Percentiles rank a stretch among this genome's conserved stretches.
These are phyloP conservation scores for Calamus simplicifolius DNA, from an alignment of 176 grass and related monocot genomes.

Conservation along the genomic window DNA sequence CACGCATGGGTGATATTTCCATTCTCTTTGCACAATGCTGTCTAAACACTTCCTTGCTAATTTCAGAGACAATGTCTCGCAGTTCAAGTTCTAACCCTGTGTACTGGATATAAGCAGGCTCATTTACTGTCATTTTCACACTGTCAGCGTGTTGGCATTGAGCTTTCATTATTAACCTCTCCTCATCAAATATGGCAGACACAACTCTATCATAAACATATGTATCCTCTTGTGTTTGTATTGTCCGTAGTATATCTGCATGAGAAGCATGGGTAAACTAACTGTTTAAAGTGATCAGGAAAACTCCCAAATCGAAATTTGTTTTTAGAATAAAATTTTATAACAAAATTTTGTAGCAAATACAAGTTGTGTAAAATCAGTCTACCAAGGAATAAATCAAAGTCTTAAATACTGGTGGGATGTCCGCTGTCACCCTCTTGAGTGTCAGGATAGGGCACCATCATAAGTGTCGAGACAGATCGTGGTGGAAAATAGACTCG, in stretches of 20 bases:
- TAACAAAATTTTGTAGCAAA: no score
- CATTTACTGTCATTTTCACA: constrained; percentile 39
- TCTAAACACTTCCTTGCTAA: constrained; percentile 94
- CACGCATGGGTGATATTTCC: constrained; percentile 61
- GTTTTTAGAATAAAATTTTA: no score
- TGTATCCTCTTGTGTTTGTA: constrained; percentile 81
- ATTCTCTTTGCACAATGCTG: constrained; percentile 89
- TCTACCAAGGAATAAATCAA: no score
- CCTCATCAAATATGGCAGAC: constrained; percentile 85
- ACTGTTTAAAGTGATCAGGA: not conserved
- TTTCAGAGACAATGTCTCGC: constrained; percentile 62
- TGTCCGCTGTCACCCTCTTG: no score
- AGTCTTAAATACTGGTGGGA: no score
- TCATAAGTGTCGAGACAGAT: no score
- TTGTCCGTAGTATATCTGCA: constrained; percentile 91
- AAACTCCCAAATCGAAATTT: constrained; percentile 6
- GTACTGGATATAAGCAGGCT: constrained; percentile 22
- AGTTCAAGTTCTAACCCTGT: constrained; percentile 54
- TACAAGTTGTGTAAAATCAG: no score
- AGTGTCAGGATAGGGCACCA: no score
- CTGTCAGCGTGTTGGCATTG: constrained; percentile 44
- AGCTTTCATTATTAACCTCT: constrained; percentile 56
- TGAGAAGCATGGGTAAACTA: constrained; percentile 13
- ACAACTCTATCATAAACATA: constrained; percentile 90
- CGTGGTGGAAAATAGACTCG: no score